phyloP scores from a whole-genome alignment of 371 early-diverging fungal genomes.

The Mycotypha africana region DNA sequence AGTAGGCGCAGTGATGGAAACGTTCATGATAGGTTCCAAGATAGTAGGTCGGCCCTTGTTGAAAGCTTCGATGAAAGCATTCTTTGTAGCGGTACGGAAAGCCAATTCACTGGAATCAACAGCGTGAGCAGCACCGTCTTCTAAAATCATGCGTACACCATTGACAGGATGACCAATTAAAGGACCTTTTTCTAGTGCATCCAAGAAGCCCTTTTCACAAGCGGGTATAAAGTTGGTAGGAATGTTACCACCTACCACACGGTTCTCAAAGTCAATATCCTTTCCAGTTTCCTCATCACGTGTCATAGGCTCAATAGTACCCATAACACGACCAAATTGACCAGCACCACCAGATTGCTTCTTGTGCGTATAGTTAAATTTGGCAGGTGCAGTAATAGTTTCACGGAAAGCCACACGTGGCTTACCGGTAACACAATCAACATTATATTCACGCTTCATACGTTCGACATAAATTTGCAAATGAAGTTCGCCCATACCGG shows the following conservation, averaged over 20 bases:
- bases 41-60: constrained; percentile 76
- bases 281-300: constrained; percentile 51
- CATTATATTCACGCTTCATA: constrained; percentile 95
- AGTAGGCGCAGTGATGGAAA: constrained; percentile 82
- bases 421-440: constrained; percentile 91
- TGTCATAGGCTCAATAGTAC: constrained; percentile 86
- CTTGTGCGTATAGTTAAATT: constrained; percentile 97
- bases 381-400: constrained; percentile 70
- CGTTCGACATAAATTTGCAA: constrained; percentile 95
- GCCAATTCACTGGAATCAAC: constrained; percentile 97
- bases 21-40: constrained; percentile 97
- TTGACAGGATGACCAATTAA: constrained; percentile 92
- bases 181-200: constrained; percentile 88
- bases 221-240: constrained; percentile 94
- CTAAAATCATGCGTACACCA: constrained; percentile 83
- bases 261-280: constrained; percentile 60
- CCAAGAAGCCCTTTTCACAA: constrained; percentile 93
- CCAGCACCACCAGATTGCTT: constrained; percentile 98
- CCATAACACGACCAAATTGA: constrained; percentile 91
- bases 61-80: constrained; percentile 90
- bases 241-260: constrained; percentile 92
- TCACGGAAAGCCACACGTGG: constrained; percentile 97
- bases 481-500: constrained; percentile 93
- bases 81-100: constrained; percentile 86
- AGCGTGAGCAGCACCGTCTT: constrained; percentile 92